Evolutionary conservation across 177 flowering plant species (phyloP), one percentile per base, ranked within the genome.

Genomic region (Telopea speciosissima): DNA sequence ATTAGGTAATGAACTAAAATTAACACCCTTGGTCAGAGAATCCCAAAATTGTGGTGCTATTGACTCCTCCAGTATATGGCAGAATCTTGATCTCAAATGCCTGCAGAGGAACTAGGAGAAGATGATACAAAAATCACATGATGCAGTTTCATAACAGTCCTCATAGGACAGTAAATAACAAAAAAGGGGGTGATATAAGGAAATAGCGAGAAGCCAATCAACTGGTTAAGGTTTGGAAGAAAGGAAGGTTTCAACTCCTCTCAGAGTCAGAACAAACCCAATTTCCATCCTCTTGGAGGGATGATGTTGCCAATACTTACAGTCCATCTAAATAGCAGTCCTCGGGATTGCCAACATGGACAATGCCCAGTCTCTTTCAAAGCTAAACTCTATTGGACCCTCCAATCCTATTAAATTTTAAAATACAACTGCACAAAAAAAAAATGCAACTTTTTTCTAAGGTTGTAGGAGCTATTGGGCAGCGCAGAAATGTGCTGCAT

Each of bases 91-190:
- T 70, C 85, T 81, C 74, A 89, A 76, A 75, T 83, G 76, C 85
- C 97, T 95, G 92, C 87, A 69, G 66, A 90, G 82, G 83, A 84
- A 85, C 99, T 95, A 83, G 72, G 64, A 79, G 66, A 83, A 78
- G 58, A 72, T 2, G 60, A 64, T 45, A 74, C 73, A 60, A 81
- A 74, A 63, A 71, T 62, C 40, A 64, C 42, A 24, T 26, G 25
- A 64, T 62, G 44, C 66, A 79, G 25, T 12, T 45, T 60, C 25
- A 58, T 0, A 68, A 7, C 7, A 45, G 2, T 25, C n/a, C 25
- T 52, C 58, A 58, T 21, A 49, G 17, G 17, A 49, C 9, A 3
- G 54, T 49, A 13, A 12, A 16, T 10, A 16, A 49, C 1, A 49
- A 26, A 24, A 23, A 16, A 10, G 14, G 40, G 40, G 40, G 40